A percentile compares a stretch with the other conserved stretches of the same genome.
These are phyloP conservation scores for Leccinellum luteum DNA, from an alignment of 768 basidiomycete genomes.

Conservation along the genomic window DNA sequence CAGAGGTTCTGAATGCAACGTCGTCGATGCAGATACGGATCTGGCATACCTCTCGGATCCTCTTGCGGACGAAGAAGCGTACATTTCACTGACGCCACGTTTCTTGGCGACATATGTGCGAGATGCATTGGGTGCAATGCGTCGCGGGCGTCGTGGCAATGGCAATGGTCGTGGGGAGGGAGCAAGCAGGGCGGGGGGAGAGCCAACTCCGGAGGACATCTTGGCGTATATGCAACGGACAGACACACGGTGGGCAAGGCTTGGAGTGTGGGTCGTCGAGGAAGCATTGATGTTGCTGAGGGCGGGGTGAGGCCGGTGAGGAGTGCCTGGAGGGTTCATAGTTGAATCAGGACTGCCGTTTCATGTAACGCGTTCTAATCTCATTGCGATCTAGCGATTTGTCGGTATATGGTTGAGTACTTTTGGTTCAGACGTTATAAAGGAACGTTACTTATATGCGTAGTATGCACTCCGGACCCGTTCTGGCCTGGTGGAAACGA, in stretches of 20 bases:
- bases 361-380: background rate
- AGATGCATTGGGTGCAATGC: constrained; percentile 40
- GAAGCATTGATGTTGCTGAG: constrained; percentile 49
- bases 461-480: too few relatives aligned
- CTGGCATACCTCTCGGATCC: constrained; percentile 59
- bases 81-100: constrained; percentile 55
- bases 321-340: background rate
- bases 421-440: background rate
- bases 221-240: constrained; percentile 40
- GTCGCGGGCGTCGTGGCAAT: constrained; percentile 2
- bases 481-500: too few relatives aligned
- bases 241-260: constrained; percentile 64
- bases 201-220: constrained; percentile 45
- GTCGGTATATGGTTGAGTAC: background rate
- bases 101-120: constrained; percentile 50
- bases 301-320: background rate
- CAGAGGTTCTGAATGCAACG: background rate
- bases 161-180: constrained; percentile 9
- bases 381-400: background rate
- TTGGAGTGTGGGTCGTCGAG: constrained; percentile 63
- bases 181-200: background rate
- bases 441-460: too few relatives aligned
- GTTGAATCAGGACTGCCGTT: background rate
- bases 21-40: constrained; percentile 38
- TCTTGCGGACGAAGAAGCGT: constrained; percentile 52